Percentiles rank a stretch among this genome's conserved stretches.
Conservation (phyloP, 306 rosid genomes). For the Prunus padus region DNA sequence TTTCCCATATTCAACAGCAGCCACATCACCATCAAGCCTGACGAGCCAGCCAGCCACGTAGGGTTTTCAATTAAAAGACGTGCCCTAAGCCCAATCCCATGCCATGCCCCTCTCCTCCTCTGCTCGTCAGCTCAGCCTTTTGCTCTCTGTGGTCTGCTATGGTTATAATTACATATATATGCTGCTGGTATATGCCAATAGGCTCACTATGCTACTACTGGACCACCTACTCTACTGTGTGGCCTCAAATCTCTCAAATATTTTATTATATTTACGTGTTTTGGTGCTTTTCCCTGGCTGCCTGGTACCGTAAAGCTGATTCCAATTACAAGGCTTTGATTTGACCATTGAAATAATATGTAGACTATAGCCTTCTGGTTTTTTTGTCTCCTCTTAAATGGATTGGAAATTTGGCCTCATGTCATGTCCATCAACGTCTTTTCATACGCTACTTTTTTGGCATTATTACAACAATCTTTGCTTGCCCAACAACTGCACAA, state of each 20-base stretch:
- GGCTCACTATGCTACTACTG: background rate
- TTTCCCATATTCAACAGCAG: background rate
- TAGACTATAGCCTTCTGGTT: background rate
- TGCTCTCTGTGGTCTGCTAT: background rate
- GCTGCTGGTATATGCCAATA: background rate
- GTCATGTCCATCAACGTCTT: slow-evolving; percentile 17
- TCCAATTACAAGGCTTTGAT: background rate
- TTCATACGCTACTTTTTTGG: background rate
- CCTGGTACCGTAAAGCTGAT: too few relatives aligned
- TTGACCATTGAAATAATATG: slow-evolving; percentile 6
- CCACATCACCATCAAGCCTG: background rate
- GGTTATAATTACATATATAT: too few relatives aligned
- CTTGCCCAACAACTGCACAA: background rate
- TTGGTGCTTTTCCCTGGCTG: background rate
- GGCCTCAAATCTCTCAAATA: background rate
- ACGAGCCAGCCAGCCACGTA: background rate
- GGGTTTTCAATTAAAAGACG: background rate
- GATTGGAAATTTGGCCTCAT: slow-evolving; percentile 1
- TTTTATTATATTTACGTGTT: background rate
- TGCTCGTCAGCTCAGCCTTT: background rate
- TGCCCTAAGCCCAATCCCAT: background rate
- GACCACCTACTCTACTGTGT: background rate
- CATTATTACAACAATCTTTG: background rate
- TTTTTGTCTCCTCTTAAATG: slow-evolving; percentile 6
- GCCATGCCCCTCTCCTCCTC: background rate